Evolutionary conservation across 345 rosid genomes (phyloP).

Genomic region (Moricandia moricandioides): DNA sequence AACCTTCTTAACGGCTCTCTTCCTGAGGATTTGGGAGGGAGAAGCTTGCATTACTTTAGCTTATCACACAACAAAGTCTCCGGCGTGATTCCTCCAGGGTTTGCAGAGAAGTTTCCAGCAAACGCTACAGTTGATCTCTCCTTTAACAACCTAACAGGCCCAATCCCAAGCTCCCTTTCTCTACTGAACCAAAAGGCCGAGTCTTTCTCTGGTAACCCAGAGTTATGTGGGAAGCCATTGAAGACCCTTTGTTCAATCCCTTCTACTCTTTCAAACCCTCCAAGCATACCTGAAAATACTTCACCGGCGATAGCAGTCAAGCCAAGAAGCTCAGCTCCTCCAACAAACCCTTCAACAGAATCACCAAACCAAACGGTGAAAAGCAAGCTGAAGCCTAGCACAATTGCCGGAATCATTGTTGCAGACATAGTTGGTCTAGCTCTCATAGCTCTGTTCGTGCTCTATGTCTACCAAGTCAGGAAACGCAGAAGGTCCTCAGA

Average conservation of each 20-base stretch:
- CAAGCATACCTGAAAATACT: conserved; percentile 48
- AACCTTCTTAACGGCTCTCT: conserved; percentile 65
- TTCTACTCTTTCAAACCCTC: conserved; percentile 69
- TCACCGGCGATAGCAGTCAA: conserved; percentile 91
- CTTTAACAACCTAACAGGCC: conserved; percentile 79
- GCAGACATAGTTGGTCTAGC: conserved; percentile 69
- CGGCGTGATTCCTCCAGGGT: conserved; percentile 54
- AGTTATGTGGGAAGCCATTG: conserved; percentile 83
- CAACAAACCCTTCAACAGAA: conserved; percentile 34
- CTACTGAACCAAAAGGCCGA: conserved; percentile 57
- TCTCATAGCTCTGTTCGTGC: conserved; percentile 54
- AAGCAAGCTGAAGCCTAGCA: conserved; percentile 60
- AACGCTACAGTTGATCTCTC: conserved; percentile 71
- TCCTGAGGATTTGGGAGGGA: conserved; percentile 59
- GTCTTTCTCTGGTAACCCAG: conserved; percentile 56
- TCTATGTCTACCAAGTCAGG: conserved; percentile 62
- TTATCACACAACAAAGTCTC: conserved; percentile 69
- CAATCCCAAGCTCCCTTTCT: conserved; percentile 57
- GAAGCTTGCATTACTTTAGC: conserved; percentile 55
- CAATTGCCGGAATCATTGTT: conserved; percentile 56
- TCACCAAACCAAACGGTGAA: conserved; percentile 19
- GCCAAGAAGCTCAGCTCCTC: conserved; percentile 45
- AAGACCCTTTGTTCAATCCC: conserved; percentile 67
- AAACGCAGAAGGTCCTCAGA: conserved; percentile 44
- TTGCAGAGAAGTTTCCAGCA: conserved; percentile 47